Conservation (phyloP, 208 protist genomes). For the Trypanosoma cruzi region DNA sequence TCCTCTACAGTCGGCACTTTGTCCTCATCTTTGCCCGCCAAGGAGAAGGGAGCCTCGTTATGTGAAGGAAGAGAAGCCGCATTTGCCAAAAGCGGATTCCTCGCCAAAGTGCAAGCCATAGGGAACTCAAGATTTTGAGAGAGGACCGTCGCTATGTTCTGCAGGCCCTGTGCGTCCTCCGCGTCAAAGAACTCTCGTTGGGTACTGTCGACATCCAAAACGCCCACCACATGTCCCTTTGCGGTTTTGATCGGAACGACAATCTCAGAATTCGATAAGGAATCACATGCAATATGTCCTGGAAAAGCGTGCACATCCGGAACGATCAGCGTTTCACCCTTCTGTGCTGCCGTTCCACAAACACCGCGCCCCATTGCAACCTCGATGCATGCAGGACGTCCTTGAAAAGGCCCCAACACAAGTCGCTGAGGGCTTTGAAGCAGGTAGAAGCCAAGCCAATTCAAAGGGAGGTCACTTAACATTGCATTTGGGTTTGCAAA, state of each 20-base stretch:
- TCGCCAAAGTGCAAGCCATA: conserved; percentile 44
- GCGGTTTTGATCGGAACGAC: conserved; percentile 83
- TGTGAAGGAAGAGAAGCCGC: conserved; percentile 18
- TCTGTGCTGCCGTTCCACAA: conserved; percentile 75
- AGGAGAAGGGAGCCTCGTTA: background rate
- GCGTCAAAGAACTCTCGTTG: conserved; percentile 57
- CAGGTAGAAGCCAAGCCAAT: conserved; percentile 96
- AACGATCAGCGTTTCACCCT: conserved; percentile 61
- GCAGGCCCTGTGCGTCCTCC: conserved; percentile 59
- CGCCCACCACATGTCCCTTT: conserved; percentile 60
- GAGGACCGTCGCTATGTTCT: conserved; percentile 62
- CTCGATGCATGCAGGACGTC: conserved; percentile 86
- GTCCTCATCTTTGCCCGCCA: background rate
- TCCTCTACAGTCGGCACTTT: background rate
- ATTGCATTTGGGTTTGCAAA: conserved; percentile 43
- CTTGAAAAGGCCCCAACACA: conserved; percentile 95
- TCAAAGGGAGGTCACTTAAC: conserved; percentile 65
- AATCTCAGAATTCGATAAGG: conserved; percentile 88
- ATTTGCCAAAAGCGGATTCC: conserved; percentile 45
- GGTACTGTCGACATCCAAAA: conserved; percentile 89
- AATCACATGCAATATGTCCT: conserved; percentile 96
- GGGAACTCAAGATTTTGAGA: conserved; percentile 64
- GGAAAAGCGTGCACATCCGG: conserved; percentile 90
- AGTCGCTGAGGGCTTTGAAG: conserved; percentile 68
- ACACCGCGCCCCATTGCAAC: conserved; percentile 91